phyloP scores from a whole-genome alignment of 106 monocot species.

The Iris macrosiphon region DNA sequence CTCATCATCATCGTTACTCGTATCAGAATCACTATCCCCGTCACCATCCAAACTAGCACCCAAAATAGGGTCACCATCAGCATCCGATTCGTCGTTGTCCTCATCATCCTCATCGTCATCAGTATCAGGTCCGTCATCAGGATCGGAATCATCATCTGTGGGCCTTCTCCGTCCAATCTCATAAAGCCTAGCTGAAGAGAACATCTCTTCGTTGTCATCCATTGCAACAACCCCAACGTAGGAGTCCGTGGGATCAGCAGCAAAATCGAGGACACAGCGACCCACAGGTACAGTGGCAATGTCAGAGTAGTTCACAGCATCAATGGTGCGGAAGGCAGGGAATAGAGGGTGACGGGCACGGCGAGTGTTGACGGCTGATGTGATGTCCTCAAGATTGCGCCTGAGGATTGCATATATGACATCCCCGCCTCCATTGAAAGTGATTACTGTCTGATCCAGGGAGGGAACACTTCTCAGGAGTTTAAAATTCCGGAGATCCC shows the following conservation, averaged over 20 bases:
- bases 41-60: constrained; percentile 37
- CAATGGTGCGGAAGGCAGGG: constrained; percentile 91
- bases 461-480: constrained; percentile 84
- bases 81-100: constrained; percentile 59
- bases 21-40: constrained; percentile 44
- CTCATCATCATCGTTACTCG: constrained; percentile 48
- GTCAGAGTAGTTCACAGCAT: constrained; percentile 77
- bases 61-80: constrained; percentile 41
- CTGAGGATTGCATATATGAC: constrained; percentile 91
- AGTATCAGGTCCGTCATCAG: constrained; percentile 73
- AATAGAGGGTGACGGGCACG: constrained; percentile 77
- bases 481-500: constrained; percentile 94
- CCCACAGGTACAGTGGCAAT: constrained; percentile 89
- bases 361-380: constrained; percentile 68
- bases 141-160: constrained; percentile 95
- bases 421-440: constrained; percentile 71
- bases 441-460: constrained; percentile 84
- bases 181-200: constrained; percentile 74
- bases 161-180: constrained; percentile 77
- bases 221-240: constrained; percentile 79
- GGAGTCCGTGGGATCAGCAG: constrained; percentile 68
- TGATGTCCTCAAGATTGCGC: constrained; percentile 85
- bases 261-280: constrained; percentile 87
- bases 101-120: constrained; percentile 81
- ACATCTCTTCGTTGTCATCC: constrained; percentile 92